Conservation (phyloP, 345 rosid genomes). For the Rubroshorea leprosula region DNA sequence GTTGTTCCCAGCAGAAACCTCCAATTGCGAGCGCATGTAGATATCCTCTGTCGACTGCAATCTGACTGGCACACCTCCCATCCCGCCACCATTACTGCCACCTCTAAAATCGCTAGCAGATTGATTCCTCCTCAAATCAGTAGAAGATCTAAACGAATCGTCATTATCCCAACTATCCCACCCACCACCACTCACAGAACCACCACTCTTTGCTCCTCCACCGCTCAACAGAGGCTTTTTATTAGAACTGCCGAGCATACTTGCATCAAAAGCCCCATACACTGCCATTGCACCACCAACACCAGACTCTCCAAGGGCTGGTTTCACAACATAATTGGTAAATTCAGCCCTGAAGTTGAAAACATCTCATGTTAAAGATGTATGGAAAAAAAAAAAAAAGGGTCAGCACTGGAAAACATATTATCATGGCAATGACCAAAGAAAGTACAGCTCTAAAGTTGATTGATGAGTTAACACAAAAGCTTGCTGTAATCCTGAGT, state of each 20-base stretch:
- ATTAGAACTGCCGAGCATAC: constrained; percentile 30
- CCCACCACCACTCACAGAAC: constrained; percentile 33
- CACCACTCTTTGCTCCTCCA: constrained; percentile 31
- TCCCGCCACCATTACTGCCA: constrained; percentile 28
- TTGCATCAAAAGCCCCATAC: constrained; percentile 87
- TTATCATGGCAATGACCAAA: no score
- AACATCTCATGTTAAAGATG: neutral
- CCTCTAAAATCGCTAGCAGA: constrained; percentile 64
- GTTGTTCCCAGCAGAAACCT: constrained; percentile 80
- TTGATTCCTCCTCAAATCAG: constrained; percentile 80
- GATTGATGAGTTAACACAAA: constrained; percentile 53
- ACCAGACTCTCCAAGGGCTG: constrained; percentile 76
- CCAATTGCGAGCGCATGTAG: constrained; percentile 65
- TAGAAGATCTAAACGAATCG: constrained; percentile 49
- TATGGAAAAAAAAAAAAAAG: neutral
- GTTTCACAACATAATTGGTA: constrained; percentile 75
- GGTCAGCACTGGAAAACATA: neutral
- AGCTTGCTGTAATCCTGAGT: constrained; percentile 93
- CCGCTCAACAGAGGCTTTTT: constrained; percentile 52
- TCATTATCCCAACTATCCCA: constrained; percentile 98
- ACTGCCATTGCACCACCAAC: constrained; percentile 92
- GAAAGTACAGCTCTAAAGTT: no score
- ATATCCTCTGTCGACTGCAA: constrained; percentile 82
- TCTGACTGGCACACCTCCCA: constrained; percentile 45
- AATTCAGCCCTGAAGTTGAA: constrained; percentile 67